Percentiles rank a stretch among this genome's conserved stretches.
Conservation (phyloP, 1,284 basidiomycete genomes). For the Sanghuangporus baumii region DNA sequence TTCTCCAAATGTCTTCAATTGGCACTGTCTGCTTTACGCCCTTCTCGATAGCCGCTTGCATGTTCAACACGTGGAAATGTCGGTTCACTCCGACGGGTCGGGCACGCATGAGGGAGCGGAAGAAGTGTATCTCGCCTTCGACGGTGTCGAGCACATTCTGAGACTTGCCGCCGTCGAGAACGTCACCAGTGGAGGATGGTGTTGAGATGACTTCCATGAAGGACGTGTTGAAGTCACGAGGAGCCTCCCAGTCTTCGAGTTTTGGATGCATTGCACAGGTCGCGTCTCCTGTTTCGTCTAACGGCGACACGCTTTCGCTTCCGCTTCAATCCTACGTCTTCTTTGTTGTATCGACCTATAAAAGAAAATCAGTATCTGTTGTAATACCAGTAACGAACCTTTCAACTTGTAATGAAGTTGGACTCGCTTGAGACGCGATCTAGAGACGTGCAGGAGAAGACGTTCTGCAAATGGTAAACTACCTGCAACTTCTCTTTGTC, state of each 20-base stretch:
- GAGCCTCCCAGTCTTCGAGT: too few relatives aligned
- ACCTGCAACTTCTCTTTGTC: slow-evolving; percentile 9
- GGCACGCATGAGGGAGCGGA: slow-evolving; percentile 69
- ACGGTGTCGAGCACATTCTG: slow-evolving; percentile 54
- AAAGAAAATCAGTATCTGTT: not conserved
- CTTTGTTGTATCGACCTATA: slow-evolving; percentile 63
- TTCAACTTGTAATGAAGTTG: slow-evolving; percentile 15
- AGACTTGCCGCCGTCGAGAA: not conserved
- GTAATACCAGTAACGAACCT: not conserved
- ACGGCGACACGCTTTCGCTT: not conserved
- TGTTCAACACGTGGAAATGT: slow-evolving; percentile 72
- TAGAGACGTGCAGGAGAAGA: slow-evolving; percentile 64
- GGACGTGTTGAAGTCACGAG: slow-evolving; percentile 86
- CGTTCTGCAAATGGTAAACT: slow-evolving; percentile 82
- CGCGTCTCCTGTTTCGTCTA: slow-evolving; percentile 42
- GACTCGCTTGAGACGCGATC: slow-evolving; percentile 59
- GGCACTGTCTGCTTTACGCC: slow-evolving; percentile 62
- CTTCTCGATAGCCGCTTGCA: slow-evolving; percentile 63
- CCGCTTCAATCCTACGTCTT: slow-evolving; percentile 55
- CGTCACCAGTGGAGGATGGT: not conserved
- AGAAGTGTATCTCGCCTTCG: slow-evolving; percentile 77
- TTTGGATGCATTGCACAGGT: slow-evolving; percentile 74
- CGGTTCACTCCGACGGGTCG: slow-evolving; percentile 74
- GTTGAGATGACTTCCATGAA: slow-evolving; percentile 22
- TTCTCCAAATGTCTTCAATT: slow-evolving; percentile 66